A percentile compares a stretch with the other conserved stretches of the same genome.
Evolutionary conservation across 257 asterid species (phyloP).

Genomic region (Solanum sparsipilum): DNA sequence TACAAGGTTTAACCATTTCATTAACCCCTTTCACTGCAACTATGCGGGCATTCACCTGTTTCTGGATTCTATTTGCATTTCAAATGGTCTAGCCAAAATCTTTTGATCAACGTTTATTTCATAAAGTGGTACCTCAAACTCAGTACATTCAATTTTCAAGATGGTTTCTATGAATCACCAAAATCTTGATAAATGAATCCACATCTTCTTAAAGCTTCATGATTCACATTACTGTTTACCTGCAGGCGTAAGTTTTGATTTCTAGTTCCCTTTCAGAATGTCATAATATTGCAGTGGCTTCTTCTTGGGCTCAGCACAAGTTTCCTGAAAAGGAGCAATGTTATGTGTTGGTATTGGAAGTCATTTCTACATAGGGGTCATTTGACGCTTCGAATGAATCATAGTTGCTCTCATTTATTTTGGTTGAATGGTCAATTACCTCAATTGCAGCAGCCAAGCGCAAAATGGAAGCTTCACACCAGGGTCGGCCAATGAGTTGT

Average conservation of each 20-base stretch:
- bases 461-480: conserved; percentile 88
- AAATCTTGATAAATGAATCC: not conserved
- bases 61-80: not conserved
- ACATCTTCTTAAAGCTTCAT: not conserved
- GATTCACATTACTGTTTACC: not conserved
- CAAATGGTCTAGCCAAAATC: not conserved
- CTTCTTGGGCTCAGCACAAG: conserved; percentile 52
- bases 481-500: conserved; percentile 90
- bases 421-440: conserved; percentile 30
- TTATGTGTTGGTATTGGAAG: not conserved
- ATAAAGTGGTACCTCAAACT: not conserved
- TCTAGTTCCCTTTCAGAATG: conserved; percentile 55
- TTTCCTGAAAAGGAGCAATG: conserved; percentile 39
- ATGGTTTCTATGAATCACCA: not conserved
- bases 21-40: not conserved
- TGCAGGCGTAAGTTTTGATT: not conserved
- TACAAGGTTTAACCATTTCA: not conserved
- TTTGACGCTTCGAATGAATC: not conserved
- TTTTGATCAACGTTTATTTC: not conserved
- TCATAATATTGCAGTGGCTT: conserved; percentile 70
- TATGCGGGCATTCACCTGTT: not conserved
- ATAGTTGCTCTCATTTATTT: not conserved
- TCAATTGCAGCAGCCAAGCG: conserved; percentile 83
- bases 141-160: not conserved
- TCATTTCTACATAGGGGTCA: not conserved